Evolutionary conservation across 2,329 filamentous ascomycete genomes (phyloP).

Genomic region (Clonostachys solani): DNA sequence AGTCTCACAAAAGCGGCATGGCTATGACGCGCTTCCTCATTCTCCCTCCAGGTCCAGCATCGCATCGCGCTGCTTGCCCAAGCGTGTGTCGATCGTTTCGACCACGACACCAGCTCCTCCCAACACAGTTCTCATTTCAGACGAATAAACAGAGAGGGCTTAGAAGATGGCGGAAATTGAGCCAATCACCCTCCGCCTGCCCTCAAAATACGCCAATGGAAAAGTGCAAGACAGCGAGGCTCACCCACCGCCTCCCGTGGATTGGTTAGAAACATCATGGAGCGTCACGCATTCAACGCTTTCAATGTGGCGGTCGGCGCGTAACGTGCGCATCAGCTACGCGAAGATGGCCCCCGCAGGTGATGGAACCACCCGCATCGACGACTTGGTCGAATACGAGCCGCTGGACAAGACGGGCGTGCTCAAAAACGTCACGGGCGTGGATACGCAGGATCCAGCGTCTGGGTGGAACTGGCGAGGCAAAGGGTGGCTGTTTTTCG

Average conservation of each 20-base stretch:
- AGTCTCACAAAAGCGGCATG: too few species aligned
- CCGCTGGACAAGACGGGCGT: constrained; percentile 37
- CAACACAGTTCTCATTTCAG: too few species aligned
- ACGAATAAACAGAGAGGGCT: too few species aligned
- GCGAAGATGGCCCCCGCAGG: constrained; percentile 37
- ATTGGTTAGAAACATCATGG: constrained; percentile 66
- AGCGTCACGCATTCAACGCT: constrained; percentile 72
- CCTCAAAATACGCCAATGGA: constrained; percentile 40
- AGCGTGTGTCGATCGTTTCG: too few species aligned
- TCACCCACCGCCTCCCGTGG: constrained; percentile 36
- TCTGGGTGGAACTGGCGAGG: constrained; percentile 71
- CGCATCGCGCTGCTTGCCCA: too few species aligned
- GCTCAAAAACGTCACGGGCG: constrained; percentile 59
- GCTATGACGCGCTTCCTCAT: too few species aligned
- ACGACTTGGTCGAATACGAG: constrained; percentile 72
- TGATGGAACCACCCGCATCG: constrained; percentile 44
- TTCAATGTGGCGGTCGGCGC: constrained; percentile 74
- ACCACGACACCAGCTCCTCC: too few species aligned
- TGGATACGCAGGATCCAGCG: constrained; percentile 46
- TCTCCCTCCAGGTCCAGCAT: too few species aligned
- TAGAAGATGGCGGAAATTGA: constrained; percentile 7
- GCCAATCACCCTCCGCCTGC: constrained; percentile 22
- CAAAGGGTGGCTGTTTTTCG: constrained; percentile 68
- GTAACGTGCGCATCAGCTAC: constrained; percentile 80
- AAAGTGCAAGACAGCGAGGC: constrained; percentile 12